These are phyloP conservation scores for Cerrena zonata DNA, from an alignment of 1,284 basidiomycete genomes.

Conservation along the genomic window DNA sequence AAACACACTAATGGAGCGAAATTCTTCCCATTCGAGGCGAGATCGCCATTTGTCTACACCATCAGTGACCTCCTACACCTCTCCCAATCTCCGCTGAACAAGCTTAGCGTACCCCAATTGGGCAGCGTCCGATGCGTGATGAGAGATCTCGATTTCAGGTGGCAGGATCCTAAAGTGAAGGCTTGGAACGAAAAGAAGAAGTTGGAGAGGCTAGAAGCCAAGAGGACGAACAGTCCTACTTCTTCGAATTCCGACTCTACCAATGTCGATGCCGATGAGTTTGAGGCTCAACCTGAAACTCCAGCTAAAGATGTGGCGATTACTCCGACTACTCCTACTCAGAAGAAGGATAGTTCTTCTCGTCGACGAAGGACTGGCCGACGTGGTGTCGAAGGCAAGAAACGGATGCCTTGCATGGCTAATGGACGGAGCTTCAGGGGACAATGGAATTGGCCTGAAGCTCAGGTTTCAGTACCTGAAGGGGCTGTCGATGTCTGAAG, in stretches of 20 bases:
- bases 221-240: background rate
- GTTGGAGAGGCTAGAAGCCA: too few species aligned
- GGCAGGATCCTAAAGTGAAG: background rate
- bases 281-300: background rate
- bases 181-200: background rate
- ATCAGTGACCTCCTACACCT: slow-evolving; percentile 21
- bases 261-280: background rate
- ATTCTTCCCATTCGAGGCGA: too few species aligned
- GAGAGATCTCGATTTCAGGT: background rate
- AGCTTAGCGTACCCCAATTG: background rate
- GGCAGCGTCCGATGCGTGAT: background rate
- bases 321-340: too few species aligned
- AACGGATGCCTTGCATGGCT: background rate
- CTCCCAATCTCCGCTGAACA: slow-evolving; percentile 13
- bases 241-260: background rate
- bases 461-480: too few species aligned
- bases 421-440: background rate
- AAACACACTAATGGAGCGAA: too few species aligned
- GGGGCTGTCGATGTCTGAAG: too few species aligned
- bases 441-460: background rate
- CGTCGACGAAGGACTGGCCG: background rate
- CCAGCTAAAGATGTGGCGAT: background rate
- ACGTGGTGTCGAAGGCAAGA: background rate
- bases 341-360: too few species aligned
- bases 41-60: slow-evolving; percentile 16